Evolutionary conservation across 2,329 filamentous ascomycete species (phyloP).

Genomic region (Massarina eburnea): DNA sequence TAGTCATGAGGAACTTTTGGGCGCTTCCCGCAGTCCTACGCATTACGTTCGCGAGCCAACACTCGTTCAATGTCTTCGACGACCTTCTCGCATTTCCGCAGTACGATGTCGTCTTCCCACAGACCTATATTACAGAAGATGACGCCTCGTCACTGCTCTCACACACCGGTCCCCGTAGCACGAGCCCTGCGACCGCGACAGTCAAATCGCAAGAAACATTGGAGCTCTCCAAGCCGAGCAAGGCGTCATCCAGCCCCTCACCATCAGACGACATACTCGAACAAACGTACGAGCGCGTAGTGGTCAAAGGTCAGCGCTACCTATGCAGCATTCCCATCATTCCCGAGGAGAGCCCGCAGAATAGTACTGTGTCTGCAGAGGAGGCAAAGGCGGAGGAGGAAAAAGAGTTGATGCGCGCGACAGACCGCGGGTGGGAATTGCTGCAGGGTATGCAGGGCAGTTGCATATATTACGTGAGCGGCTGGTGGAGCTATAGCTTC

Average conservation of each 20-base stretch:
- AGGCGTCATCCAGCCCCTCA: conserved; percentile 15
- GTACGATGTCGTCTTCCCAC: conserved; percentile 79
- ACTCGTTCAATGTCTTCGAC: conserved; percentile 81
- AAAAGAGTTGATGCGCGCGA: conserved; percentile 76
- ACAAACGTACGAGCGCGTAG: conserved; percentile 71
- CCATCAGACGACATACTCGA: conserved; percentile 28
- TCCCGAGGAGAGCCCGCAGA: conserved; percentile 53
- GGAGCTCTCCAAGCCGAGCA: conserved; percentile 37
- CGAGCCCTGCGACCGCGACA: conserved; percentile 26
- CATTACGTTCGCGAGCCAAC: conserved; percentile 55
- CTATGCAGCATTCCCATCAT: conserved; percentile 83
- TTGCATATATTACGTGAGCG: conserved; percentile 81
- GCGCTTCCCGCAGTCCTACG: conserved; percentile 51
- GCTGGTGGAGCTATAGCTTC: conserved; percentile 97
- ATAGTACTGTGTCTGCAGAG: conserved; percentile 68
- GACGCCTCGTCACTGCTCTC: conserved; percentile 66
- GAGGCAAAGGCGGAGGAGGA: conserved; percentile 73
- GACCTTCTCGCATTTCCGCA: conserved; percentile 86
- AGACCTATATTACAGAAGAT: conserved; percentile 69
- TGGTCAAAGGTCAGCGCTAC: conserved; percentile 69
- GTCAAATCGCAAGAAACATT: conserved; percentile 38
- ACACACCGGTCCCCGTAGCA: conserved; percentile 24
- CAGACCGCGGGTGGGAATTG: conserved; percentile 76
- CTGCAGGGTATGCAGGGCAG: conserved; percentile 73
- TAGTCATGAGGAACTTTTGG: conserved; percentile 50